Evolutionary conservation across 2,329 filamentous ascomycete species (phyloP), one percentile per base, ranked within the genome.

Genomic region (Mycocentrospora acerina): DNA sequence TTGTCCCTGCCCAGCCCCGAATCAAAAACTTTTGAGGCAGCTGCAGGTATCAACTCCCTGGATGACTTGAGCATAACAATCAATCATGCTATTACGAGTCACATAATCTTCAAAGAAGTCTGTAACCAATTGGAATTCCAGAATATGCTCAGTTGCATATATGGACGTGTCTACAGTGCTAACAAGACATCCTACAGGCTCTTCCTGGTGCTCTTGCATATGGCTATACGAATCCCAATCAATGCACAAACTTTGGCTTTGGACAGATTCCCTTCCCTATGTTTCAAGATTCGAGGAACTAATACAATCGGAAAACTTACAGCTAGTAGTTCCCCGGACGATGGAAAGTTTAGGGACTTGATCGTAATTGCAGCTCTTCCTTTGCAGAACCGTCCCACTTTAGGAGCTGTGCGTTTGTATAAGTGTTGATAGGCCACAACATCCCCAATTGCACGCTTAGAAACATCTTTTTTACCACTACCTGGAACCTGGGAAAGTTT

Each of bases 41-140:
- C 17, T 26, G 32, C 32, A 35, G 18, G 22, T 16, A 5, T 5
- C 5, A 22, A 6, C 5, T 22, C 19, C 19, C 19, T 22, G 19
- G 19, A 22, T 22, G 24, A 15, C 14, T 26, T 12, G 22, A 16
- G 15, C 17, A 13, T 26, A 35, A 26, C 32, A 35, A 24, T 35
- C 17, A 16, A 35, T 17, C n/a, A 16, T 32, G 15, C 15, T 14
- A 15, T 32, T 32, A 9, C 19, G 19, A 6, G 5, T 22, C 15
- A 16, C 32, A 24, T 18, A 35, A 7, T 35, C 19, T 35, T 26
- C 22, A 24, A 35, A 35, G 24, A 35, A 35, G 22, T 35, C 19
- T 35, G 17, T 35, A 24, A 35, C 24, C 24, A 35, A 15, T 26
- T 35, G 32, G 32, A 35, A 35, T 27, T 35, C 32, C 14, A 35